A percentile compares a stretch with the other conserved stretches of the same genome.
These are phyloP conservation scores for Trypethelium eluteriae DNA, from an alignment of 495 filamentous ascomycete genomes.

Conservation along the genomic window DNA sequence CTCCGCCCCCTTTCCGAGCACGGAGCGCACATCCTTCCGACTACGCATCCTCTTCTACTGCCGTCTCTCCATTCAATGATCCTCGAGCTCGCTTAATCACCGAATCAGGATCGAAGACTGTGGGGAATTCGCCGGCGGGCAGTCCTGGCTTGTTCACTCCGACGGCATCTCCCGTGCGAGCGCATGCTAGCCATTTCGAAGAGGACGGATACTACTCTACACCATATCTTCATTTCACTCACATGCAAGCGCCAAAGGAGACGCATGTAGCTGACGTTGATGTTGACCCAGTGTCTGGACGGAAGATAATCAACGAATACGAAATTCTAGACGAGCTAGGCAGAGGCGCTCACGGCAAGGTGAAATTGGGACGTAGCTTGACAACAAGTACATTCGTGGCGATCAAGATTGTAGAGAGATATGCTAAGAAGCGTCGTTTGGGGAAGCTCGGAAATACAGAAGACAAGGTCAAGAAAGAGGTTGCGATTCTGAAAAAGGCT, in stretches of 20 bases:
- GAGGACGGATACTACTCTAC: slow-evolving; percentile 35
- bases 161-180: slow-evolving; percentile 22
- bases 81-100: slow-evolving; percentile 22
- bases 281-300: slow-evolving; percentile 73
- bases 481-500: slow-evolving; percentile 96
- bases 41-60: slow-evolving; percentile 27
- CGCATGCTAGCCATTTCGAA: slow-evolving; percentile 19
- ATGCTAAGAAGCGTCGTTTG: slow-evolving; percentile 83
- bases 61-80: slow-evolving; percentile 24
- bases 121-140: slow-evolving; percentile 35
- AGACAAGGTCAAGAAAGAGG: slow-evolving; percentile 93
- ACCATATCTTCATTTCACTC: slow-evolving; percentile 38
- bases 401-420: slow-evolving; percentile 97
- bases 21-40: slow-evolving; percentile 32
- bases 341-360: slow-evolving; percentile 68
- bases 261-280: slow-evolving; percentile 87
- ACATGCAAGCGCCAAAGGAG: slow-evolving; percentile 38
- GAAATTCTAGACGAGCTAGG: slow-evolving; percentile 94
- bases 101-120: slow-evolving; percentile 34
- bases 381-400: slow-evolving; percentile 49
- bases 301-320: slow-evolving; percentile 95
- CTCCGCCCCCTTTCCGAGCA: slow-evolving; percentile 27
- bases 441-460: slow-evolving; percentile 67
- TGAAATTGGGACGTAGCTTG: slow-evolving; percentile 59
- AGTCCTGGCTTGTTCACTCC: slow-evolving; percentile 37